Conservation (phyloP, 805 yeast genomes). For the Zygoascus ofunaensis region DNA sequence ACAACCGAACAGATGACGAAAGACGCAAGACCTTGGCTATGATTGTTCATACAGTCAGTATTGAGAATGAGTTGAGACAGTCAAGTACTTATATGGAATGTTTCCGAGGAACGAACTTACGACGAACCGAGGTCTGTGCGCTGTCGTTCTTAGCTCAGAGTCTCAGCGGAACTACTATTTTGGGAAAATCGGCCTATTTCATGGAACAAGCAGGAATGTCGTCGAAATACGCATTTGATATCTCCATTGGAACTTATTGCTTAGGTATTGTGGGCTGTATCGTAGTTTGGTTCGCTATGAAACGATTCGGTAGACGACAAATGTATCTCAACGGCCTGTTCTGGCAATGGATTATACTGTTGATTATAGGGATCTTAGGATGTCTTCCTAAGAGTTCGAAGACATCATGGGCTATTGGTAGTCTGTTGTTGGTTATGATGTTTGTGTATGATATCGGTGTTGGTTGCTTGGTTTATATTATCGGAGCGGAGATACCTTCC, state of each 20-base stretch:
- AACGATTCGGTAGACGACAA: slow-evolving; percentile 18
- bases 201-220: slow-evolving; percentile 19
- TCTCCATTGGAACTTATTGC: slow-evolving; percentile 37
- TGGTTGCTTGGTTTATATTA: slow-evolving; percentile 35
- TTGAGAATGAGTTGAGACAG: slow-evolving; percentile 17
- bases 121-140: slow-evolving; percentile 44
- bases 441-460: slow-evolving; percentile 37
- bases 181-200: slow-evolving; percentile 14
- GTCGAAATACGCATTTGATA: slow-evolving; percentile 32
- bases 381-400: slow-evolving; percentile 14
- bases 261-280: slow-evolving; percentile 39
- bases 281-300: slow-evolving; percentile 13
- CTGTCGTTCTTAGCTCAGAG: slow-evolving; percentile 39
- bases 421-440: slow-evolving; percentile 37
- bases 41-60: slow-evolving; percentile 38
- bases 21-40: slow-evolving; percentile 24
- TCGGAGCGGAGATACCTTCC: slow-evolving; percentile 36
- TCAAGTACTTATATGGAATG: slow-evolving; percentile 30
- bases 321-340: slow-evolving; percentile 14
- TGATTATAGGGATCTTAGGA: slow-evolving; percentile 14
- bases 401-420: slow-evolving; percentile 28
- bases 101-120: slow-evolving; percentile 37
- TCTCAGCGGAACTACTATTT: slow-evolving; percentile 8
- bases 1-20: slow-evolving; percentile 4
- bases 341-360: slow-evolving; percentile 4